Evolutionary conservation across 768 basidiomycete species (phyloP), one percentile per base, ranked within the genome.

Genomic region (Tulasnella calospora): DNA sequence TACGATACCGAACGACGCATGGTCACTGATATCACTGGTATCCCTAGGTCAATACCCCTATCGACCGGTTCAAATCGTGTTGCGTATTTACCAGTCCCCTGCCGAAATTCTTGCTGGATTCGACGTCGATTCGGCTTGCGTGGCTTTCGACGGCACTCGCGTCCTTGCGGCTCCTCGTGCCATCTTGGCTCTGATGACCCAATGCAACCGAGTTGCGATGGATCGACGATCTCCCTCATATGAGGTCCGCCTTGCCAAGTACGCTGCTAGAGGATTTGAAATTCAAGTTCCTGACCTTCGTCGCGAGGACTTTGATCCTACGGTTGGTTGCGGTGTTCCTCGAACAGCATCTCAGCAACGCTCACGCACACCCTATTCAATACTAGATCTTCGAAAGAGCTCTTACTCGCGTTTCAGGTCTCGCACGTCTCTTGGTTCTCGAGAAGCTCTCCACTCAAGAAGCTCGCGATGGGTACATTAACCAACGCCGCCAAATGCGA

Each of bases 21-120:
- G n/a, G n/a, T 40, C 38, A 40, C 38, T 40, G 38, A 40, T 40
- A 40, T 40, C 38, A 4, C 38, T 40, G 38, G 5, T 10, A 40
- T 12, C 33, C 17, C 57, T 46, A 90, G 89, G 87, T 72, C 90
- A 90, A 85, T 91, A 90, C 82, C 90, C 90, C 0, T 91, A 90
- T 80, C 89, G 90, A 41, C 87, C 87, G 21, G 86, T 92, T 41
- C 90, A 91, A 81, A 90, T 92, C 77, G 88, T 91, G 6, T 84
- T 91, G n/a, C 88, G 90, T 30, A 85, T 92, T 0, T 92, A 91
- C 80, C 85, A 83, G 17, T 90, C 89, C 46, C 90, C 90, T 21
- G 90, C 90, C 0, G 90, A 92, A 81, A 86, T 92, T 76, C 85
- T 92, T 0, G 89, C 90, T 6, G 90, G 90, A 8, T 92, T 92